These are phyloP conservation scores for Cercospora sesami DNA, from an alignment of 2,329 filamentous ascomycete genomes.

Conservation along the genomic window DNA sequence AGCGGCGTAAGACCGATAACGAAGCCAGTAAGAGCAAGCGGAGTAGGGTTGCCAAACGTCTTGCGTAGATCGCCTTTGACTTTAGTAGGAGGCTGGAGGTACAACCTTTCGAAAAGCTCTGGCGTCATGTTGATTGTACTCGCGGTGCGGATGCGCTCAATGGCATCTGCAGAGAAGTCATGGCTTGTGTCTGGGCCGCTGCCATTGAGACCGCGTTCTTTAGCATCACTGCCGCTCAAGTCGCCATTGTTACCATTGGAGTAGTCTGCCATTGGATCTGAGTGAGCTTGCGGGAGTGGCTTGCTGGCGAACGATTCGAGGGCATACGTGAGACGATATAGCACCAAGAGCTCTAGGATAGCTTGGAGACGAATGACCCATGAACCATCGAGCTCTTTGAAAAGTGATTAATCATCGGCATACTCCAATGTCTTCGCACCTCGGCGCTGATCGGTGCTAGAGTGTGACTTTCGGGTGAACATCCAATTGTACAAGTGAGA, in stretches of 20 bases:
- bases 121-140: conserved; percentile 49
- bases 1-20: conserved; percentile 22
- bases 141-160: conserved; percentile 46
- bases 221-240: not conserved
- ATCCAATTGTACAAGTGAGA: not conserved
- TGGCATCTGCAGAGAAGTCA: not conserved
- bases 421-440: not conserved
- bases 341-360: not conserved
- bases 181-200: not conserved
- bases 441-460: not conserved
- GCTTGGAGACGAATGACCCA: not conserved
- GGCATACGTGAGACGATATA: not conserved
- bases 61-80: conserved; percentile 34
- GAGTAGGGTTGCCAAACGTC: conserved; percentile 30
- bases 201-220: not conserved
- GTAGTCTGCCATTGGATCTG: not conserved
- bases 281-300: not conserved
- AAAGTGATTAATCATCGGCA: not conserved
- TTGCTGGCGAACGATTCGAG: not conserved
- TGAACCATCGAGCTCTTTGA: not conserved
- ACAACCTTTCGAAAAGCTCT: conserved; percentile 30
- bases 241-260: not conserved
- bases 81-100: conserved; percentile 23
- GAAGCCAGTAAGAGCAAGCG: conserved; percentile 22
- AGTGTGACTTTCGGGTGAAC: not conserved